phyloP scores from a whole-genome alignment of 169 alveolate genomes.

The Condylostoma magnum region DNA sequence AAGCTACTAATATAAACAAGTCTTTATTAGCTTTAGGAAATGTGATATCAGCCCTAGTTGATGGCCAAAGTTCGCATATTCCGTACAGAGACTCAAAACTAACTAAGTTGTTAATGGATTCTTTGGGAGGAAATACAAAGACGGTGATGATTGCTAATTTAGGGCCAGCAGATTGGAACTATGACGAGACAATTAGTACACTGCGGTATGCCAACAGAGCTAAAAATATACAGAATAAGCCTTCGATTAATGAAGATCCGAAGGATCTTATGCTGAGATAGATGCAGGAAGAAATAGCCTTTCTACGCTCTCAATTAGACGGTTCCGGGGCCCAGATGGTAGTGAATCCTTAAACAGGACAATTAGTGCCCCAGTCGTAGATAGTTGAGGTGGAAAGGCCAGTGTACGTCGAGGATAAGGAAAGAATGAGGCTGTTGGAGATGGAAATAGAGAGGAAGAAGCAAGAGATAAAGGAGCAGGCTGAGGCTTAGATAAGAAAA shows the following conservation, averaged over 20 bases:
- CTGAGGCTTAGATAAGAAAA: slow-evolving; percentile 50
- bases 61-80: slow-evolving; percentile 68
- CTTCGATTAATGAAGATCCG: slow-evolving; percentile 90
- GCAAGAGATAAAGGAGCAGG: slow-evolving; percentile 46
- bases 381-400: slow-evolving; percentile 57
- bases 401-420: slow-evolving; percentile 55
- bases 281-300: slow-evolving; percentile 80
- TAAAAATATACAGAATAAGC: slow-evolving; percentile 87
- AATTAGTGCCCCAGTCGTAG: slow-evolving; percentile 14
- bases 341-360: not conserved
- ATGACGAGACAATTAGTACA: slow-evolving; percentile 92
- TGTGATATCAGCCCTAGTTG: slow-evolving; percentile 90
- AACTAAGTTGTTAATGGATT: slow-evolving; percentile 36
- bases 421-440: slow-evolving; percentile 61
- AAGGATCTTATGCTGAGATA: slow-evolving; percentile 82
- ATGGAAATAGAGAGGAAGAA: slow-evolving; percentile 59
- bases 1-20: slow-evolving; percentile 91
- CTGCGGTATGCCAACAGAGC: slow-evolving; percentile 91
- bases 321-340: not conserved
- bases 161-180: slow-evolving; percentile 91
- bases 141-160: slow-evolving; percentile 92
- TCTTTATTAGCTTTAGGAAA: slow-evolving; percentile 92
- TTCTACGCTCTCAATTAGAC: slow-evolving; percentile 61
- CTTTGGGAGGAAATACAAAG: slow-evolving; percentile 91
- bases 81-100: slow-evolving; percentile 42